Conservation (phyloP, 805 yeast genomes). For the Wickerhamomyces mucosus region DNA sequence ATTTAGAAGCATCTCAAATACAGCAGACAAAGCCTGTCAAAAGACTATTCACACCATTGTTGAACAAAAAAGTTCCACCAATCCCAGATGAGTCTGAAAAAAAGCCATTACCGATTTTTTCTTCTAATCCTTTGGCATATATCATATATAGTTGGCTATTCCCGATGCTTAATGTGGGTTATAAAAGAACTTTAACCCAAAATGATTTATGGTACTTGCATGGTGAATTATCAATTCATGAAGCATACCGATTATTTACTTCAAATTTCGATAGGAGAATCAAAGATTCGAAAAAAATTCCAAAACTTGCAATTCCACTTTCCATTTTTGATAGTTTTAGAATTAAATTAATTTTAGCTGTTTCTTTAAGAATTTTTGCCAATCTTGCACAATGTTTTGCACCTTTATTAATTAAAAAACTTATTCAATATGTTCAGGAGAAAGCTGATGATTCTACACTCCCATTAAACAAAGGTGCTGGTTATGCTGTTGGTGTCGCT, state of each 20-base stretch:
- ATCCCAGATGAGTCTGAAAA: slow-evolving; percentile 40
- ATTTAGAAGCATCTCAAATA: too few relatives aligned
- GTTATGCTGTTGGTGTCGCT: slow-evolving; percentile 62
- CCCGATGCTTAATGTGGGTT: slow-evolving; percentile 53
- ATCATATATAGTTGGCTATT: slow-evolving; percentile 53
- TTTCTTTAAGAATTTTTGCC: slow-evolving; percentile 30
- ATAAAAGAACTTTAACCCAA: slow-evolving; percentile 54
- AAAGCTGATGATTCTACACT: slow-evolving; percentile 28
- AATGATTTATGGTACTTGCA: slow-evolving; percentile 44
- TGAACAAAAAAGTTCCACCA: slow-evolving; percentile 31
- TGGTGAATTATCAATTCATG: slow-evolving; percentile 28
- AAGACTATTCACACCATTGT: slow-evolving; percentile 21
- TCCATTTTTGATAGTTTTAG: slow-evolving; percentile 37
- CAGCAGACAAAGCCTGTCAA: slow-evolving; percentile 1
- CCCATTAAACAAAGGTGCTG: slow-evolving; percentile 48
- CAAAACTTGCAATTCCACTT: slow-evolving; percentile 23
- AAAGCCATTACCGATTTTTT: slow-evolving; percentile 29
- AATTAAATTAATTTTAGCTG: slow-evolving; percentile 27
- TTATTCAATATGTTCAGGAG: slow-evolving; percentile 42
- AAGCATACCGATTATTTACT: slow-evolving; percentile 25
- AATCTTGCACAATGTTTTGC: slow-evolving; percentile 37
- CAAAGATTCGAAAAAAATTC: slow-evolving; percentile 15
- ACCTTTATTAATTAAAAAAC: slow-evolving; percentile 39
- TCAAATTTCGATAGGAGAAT: slow-evolving; percentile 20
- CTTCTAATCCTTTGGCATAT: slow-evolving; percentile 30